Conservation (phyloP, 2,329 filamentous ascomycete genomes). For the Cladosporium phlei region DNA sequence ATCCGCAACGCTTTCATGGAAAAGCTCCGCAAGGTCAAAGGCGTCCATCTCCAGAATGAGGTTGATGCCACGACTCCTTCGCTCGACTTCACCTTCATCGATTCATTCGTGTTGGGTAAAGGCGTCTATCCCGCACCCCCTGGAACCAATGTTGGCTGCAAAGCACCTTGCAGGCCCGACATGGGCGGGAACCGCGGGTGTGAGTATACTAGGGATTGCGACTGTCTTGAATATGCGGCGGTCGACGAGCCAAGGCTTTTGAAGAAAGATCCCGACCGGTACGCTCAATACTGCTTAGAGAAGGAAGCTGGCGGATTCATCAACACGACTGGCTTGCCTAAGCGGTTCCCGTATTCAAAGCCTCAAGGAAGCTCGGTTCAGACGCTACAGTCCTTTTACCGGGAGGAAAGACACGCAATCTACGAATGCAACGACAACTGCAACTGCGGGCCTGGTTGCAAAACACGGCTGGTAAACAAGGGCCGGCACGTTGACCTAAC, state of each 20-base stretch:
- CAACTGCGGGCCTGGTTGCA: slow-evolving; percentile 59
- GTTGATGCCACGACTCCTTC: slow-evolving; percentile 54
- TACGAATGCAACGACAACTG: slow-evolving; percentile 78
- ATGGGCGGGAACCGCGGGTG: slow-evolving; percentile 53
- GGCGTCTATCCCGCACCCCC: slow-evolving; percentile 57
- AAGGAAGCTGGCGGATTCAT: slow-evolving; percentile 18
- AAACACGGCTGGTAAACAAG: slow-evolving; percentile 71
- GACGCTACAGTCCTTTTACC: slow-evolving; percentile 37
- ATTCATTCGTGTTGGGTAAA: slow-evolving; percentile 53
- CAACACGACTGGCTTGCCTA: slow-evolving; percentile 35
- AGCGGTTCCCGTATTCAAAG: slow-evolving; percentile 60
- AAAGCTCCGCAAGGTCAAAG: slow-evolving; percentile 26
- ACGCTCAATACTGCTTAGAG: slow-evolving; percentile 17
- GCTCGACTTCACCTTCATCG: slow-evolving; percentile 64
- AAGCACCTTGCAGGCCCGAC: slow-evolving; percentile 51
- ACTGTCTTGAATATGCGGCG: slow-evolving; percentile 62
- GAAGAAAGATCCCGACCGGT: slow-evolving; percentile 20
- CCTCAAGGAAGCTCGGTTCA: slow-evolving; percentile 20
- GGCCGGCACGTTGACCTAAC: slow-evolving; percentile 67
- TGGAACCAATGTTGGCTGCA: slow-evolving; percentile 62
- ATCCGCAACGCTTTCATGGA: slow-evolving; percentile 38
- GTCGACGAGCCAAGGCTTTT: slow-evolving; percentile 39
- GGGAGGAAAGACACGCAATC: slow-evolving; percentile 49
- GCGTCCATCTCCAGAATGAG: slow-evolving; percentile 48
- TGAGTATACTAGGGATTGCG: slow-evolving; percentile 59